Conservation (phyloP, 768 basidiomycete species). For the Favolaschia claudopus region DNA sequence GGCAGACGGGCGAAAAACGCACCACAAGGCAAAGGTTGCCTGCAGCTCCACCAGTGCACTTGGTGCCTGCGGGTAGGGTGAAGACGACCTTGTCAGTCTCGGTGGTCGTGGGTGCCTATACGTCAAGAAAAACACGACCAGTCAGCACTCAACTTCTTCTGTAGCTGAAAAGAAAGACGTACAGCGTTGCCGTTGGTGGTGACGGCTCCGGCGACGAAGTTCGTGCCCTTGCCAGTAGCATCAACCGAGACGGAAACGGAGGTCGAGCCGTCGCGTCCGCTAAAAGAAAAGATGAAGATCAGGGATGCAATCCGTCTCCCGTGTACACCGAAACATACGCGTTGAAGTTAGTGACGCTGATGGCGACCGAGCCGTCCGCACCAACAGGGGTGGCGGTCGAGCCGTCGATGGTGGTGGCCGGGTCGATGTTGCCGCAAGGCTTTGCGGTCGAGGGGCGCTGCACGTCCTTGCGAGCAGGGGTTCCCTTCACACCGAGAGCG, state of each 20-base stretch:
- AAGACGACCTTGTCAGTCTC: slow-evolving; percentile 51
- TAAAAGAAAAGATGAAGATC: neutral
- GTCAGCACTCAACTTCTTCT: neutral
- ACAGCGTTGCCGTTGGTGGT: slow-evolving; percentile 28
- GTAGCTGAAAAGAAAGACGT: neutral
- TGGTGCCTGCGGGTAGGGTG: slow-evolving; percentile 55
- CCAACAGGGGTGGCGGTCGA: slow-evolving; percentile 27
- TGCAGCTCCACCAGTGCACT: slow-evolving; percentile 56
- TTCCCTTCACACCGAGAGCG: slow-evolving; percentile 24
- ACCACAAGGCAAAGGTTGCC: slow-evolving; percentile 58
- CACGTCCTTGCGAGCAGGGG: slow-evolving; percentile 23
- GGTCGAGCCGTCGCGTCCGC: slow-evolving; percentile 29
- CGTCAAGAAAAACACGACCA: neutral
- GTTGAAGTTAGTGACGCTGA: slow-evolving; percentile 43
- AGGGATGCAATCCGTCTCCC: neutral
- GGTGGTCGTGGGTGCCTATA: slow-evolving; percentile 45
- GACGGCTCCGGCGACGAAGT: slow-evolving; percentile 28
- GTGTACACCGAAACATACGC: slow-evolving; percentile 30
- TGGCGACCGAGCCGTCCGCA: slow-evolving; percentile 39
- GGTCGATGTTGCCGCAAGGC: slow-evolving; percentile 28
- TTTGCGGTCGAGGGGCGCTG: slow-evolving; percentile 25
- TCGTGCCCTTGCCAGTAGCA: slow-evolving; percentile 19
- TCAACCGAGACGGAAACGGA: slow-evolving; percentile 24
- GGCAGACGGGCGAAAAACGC: slow-evolving; percentile 20
- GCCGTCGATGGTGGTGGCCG: slow-evolving; percentile 25